Base-by-base conservation (phyloP, 1,284 basidiomycete genomes). In the Cutaneotrichosporon cyanovorans region DNA sequence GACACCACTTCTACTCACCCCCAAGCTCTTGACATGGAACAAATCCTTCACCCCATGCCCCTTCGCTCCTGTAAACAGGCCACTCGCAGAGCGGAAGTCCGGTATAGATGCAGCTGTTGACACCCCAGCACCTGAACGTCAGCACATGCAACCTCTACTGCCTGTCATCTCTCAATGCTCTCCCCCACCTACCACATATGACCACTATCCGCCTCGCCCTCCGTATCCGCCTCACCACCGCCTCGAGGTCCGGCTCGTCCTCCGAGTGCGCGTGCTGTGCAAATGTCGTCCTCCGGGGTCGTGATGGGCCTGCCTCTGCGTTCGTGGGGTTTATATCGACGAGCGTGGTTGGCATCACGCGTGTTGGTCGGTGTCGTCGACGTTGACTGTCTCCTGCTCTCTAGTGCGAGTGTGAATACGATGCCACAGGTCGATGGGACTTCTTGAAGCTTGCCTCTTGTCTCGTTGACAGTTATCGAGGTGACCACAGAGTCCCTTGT, bases 81-180 rank as follows among this genome's bases (percentile, higher is more conserved):
- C 90, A 36, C 81, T 79, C 5, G 84, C 72, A 2, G 86, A 90
- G 56, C 91, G 77, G 68, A 96, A 96, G 73, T 95, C 91, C 25
- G 91, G 90, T 38, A 96, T 95, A 38, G 87, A 84, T 44, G 87
- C 87, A 33, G 83, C 79, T 2, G 91, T 89, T 41, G 87, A 91
- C 53, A 95, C 87, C 25, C 91, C 91, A 42, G 91, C 91, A 51
- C 89, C 89, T 87, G 52, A 7, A 16, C 19, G 36, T 38, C 37
- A 54, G 46, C 16, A 20, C n/a, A 23, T n/a, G n/a, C n/a, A n/a
- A n/a, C n/a, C n/a, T n/a, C n/a, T n/a, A n/a, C 23, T 42, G 22
- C 38, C 20, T 4, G 8, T 7, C n/a, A n/a, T n/a, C n/a, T n/a
- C n/a, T n/a, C n/a, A n/a, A n/a, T n/a, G n/a, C n/a, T n/a, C n/a